phyloP scores from a whole-genome alignment of 1,284 basidiomycete genomes.

The Xerocomus minutiporus region DNA sequence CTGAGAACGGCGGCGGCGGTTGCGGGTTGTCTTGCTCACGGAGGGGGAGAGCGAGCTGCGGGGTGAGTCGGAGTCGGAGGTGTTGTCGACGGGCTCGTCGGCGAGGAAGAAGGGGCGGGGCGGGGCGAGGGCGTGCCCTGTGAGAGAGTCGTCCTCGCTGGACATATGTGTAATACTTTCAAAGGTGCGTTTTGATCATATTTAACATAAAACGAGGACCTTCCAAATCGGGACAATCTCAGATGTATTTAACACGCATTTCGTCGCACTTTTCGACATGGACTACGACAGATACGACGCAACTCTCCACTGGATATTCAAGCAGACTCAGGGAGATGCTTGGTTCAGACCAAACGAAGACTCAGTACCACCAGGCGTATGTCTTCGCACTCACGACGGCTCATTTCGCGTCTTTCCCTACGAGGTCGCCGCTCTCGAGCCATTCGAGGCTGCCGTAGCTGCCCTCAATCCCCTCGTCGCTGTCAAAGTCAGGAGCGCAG shows the following conservation, averaged over 20 bases:
- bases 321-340: slow-evolving; percentile 54
- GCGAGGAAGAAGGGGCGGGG: slow-evolving; percentile 29
- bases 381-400: slow-evolving; percentile 57
- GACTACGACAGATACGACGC: slow-evolving; percentile 38
- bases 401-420: slow-evolving; percentile 71
- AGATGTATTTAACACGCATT: slow-evolving; percentile 19
- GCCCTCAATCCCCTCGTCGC: slow-evolving; percentile 77
- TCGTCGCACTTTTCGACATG: slow-evolving; percentile 19
- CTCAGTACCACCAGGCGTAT: slow-evolving; percentile 54
- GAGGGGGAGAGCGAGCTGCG: slow-evolving; percentile 15
- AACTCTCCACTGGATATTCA: slow-evolving; percentile 36
- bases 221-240: slow-evolving; percentile 17
- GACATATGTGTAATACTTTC: too few relatives aligned
- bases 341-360: slow-evolving; percentile 55
- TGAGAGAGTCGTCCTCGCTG: slow-evolving; percentile 30
- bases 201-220: slow-evolving; percentile 7
- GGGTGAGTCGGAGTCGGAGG: slow-evolving; percentile 24
- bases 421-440: slow-evolving; percentile 61
- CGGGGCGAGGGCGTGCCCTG: slow-evolving; percentile 10
- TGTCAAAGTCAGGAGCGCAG: slow-evolving; percentile 73
- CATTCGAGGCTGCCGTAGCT: slow-evolving; percentile 68
- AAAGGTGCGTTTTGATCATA: too few relatives aligned
- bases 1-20: slow-evolving; percentile 29
- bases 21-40: slow-evolving; percentile 17
- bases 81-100: slow-evolving; percentile 23